These are phyloP conservation scores for Irpex sp. DNA, from an alignment of 1,284 basidiomycete species.

Conservation along the genomic window DNA sequence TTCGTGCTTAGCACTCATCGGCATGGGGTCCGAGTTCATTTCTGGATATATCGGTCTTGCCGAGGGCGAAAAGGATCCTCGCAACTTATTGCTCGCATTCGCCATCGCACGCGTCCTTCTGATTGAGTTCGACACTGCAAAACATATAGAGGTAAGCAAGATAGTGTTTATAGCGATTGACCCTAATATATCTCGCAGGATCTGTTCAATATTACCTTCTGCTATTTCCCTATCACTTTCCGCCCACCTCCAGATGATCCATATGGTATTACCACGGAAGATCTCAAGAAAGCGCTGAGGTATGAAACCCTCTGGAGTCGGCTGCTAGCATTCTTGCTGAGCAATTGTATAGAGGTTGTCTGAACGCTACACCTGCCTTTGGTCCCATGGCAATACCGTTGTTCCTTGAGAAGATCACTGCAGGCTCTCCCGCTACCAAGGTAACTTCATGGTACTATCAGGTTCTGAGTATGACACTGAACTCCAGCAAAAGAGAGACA, in stretches of 20 bases:
- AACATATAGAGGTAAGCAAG: slow-evolving; percentile 68
- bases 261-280: slow-evolving; percentile 88
- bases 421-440: slow-evolving; percentile 83
- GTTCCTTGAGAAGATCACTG: slow-evolving; percentile 90
- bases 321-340: neutral
- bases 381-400: slow-evolving; percentile 84
- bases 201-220: slow-evolving; percentile 94
- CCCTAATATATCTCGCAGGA: slow-evolving; percentile 44
- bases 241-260: slow-evolving; percentile 93
- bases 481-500: slow-evolving; percentile 59
- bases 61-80: slow-evolving; percentile 96
- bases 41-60: slow-evolving; percentile 76
- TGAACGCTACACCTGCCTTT: slow-evolving; percentile 81
- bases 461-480: no score
- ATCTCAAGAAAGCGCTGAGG: slow-evolving; percentile 78
- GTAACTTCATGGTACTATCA: slow-evolving; percentile 33
- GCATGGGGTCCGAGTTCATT: slow-evolving; percentile 72
- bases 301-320: slow-evolving; percentile 21
- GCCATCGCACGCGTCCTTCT: slow-evolving; percentile 83
- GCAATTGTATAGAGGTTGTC: slow-evolving; percentile 41
- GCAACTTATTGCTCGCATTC: slow-evolving; percentile 91
- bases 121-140: slow-evolving; percentile 81
- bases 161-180: neutral
- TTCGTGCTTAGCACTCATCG: slow-evolving; percentile 54
- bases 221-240: slow-evolving; percentile 99